A percentile compares a stretch with the other conserved stretches of the same genome.
These are phyloP conservation scores for Cercophora samala DNA, from an alignment of 495 filamentous ascomycete species.

Conservation along the genomic window DNA sequence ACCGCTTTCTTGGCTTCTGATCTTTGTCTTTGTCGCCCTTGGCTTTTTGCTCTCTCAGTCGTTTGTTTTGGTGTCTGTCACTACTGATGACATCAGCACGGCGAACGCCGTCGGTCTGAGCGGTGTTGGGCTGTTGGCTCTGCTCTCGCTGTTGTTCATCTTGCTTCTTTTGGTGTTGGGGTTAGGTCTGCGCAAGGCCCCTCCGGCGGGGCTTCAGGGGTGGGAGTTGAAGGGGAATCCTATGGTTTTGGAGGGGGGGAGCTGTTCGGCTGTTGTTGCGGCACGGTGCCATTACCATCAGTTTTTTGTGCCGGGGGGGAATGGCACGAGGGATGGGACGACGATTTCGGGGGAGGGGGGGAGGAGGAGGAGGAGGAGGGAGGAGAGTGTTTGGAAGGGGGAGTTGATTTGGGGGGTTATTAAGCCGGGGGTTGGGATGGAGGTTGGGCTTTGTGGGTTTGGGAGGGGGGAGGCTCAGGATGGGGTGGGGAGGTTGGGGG, in stretches of 20 bases:
- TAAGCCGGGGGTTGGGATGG: slow-evolving; percentile 31
- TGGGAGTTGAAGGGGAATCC: slow-evolving; percentile 40
- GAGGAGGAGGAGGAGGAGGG: slow-evolving; percentile 13
- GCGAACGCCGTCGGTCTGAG: slow-evolving; percentile 32
- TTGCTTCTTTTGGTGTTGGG: slow-evolving; percentile 30
- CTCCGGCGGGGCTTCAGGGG: slow-evolving; percentile 29
- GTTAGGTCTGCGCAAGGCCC: slow-evolving; percentile 34
- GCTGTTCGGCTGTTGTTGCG: slow-evolving; percentile 43
- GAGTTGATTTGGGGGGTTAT: slow-evolving; percentile 43
- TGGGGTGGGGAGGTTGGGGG: slow-evolving; percentile 30
- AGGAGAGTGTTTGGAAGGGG: slow-evolving; percentile 26
- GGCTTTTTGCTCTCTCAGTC: slow-evolving; percentile 39
- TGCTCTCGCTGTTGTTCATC: slow-evolving; percentile 33
- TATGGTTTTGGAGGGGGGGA: slow-evolving; percentile 37
- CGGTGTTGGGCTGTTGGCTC: slow-evolving; percentile 35
- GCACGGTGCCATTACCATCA: slow-evolving; percentile 38
- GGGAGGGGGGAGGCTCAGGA: slow-evolving; percentile 17
- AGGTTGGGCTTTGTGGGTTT: slow-evolving; percentile 40
- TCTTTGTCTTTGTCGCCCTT: slow-evolving; percentile 36
- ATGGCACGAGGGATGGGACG: slow-evolving; percentile 15
- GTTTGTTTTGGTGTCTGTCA: slow-evolving; percentile 28
- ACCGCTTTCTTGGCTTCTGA: slow-evolving; percentile 36
- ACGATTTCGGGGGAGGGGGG: background rate
- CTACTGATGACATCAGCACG: background rate
- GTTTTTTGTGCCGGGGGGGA: background rate